A percentile compares a stretch with the other conserved stretches of the same genome.
Evolutionary conservation across 106 monocot species (phyloP).

Genomic region (Dioscorea dumetorum): DNA sequence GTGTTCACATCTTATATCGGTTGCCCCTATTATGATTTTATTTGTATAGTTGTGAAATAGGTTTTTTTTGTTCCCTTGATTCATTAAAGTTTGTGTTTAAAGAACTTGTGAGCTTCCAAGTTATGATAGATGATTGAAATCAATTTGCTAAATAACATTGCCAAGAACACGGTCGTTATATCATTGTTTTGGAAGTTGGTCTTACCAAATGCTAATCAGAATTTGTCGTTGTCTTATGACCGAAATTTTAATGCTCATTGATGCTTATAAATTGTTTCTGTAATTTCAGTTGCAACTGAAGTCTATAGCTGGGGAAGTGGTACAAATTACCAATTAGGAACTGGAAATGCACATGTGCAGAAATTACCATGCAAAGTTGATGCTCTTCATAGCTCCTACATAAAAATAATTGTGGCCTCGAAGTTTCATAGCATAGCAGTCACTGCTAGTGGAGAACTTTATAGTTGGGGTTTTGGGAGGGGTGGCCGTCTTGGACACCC

Average conservation of each 20-base stretch:
- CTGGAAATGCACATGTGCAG: constrained; percentile 95
- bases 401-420: constrained; percentile 63
- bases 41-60: no score
- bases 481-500: constrained; percentile 98
- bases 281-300: constrained; percentile 70
- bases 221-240: no score
- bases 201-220: no score
- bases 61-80: no score
- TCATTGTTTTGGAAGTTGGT: no score
- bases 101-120: no score
- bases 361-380: constrained; percentile 95
- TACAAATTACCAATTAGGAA: constrained; percentile 97
- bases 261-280: constrained; percentile 7
- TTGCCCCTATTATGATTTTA: no score
- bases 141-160: no score
- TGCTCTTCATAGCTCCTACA: constrained; percentile 61
- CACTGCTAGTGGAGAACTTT: constrained; percentile 69
- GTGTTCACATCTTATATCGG: constrained; percentile 15
- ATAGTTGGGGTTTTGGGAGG: constrained; percentile 98
- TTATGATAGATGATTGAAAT: no score
- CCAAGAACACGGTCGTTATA: no score
- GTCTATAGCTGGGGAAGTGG: constrained; percentile 99
- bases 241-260: background rate
- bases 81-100: no score
- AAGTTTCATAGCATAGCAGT: constrained; percentile 96